Conservation (phyloP, 2,329 filamentous ascomycete species). For the Curvularia lunata region DNA sequence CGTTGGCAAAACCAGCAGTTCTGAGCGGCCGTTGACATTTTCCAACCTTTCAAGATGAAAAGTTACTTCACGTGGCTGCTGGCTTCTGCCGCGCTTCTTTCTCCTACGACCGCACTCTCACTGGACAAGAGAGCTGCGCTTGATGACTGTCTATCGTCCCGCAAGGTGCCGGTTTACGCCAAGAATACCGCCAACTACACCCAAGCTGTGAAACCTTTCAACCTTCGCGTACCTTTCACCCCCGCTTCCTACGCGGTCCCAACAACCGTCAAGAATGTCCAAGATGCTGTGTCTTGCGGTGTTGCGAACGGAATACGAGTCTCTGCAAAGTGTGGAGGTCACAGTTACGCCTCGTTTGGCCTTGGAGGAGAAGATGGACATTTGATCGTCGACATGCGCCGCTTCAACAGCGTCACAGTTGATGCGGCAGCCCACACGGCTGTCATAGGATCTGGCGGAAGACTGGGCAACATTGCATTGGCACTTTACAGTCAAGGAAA, state of each 20-base stretch:
- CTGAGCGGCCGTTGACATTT: slow-evolving; percentile 3
- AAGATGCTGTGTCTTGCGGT: slow-evolving; percentile 63
- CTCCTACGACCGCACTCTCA: slow-evolving; percentile 11
- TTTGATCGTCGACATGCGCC: slow-evolving; percentile 55
- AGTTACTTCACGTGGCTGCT: slow-evolving; percentile 5
- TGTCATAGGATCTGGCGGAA: slow-evolving; percentile 55
- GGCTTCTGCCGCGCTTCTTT: slow-evolving; percentile 16
- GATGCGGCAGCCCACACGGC: slow-evolving; percentile 51
- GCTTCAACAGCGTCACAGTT: slow-evolving; percentile 52
- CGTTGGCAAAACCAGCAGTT: not conserved
- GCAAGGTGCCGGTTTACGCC: slow-evolving; percentile 25
- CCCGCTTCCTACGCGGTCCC: slow-evolving; percentile 65
- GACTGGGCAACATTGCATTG: slow-evolving; percentile 48
- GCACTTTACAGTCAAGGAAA: slow-evolving; percentile 40
- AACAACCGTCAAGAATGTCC: slow-evolving; percentile 57
- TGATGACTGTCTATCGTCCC: slow-evolving; percentile 27
- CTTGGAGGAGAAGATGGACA: slow-evolving; percentile 57
- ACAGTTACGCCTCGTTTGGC: slow-evolving; percentile 63
- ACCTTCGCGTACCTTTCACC: slow-evolving; percentile 39
- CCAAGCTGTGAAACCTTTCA: slow-evolving; percentile 39
- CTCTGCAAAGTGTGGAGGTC: slow-evolving; percentile 66
- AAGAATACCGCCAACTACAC: slow-evolving; percentile 35
- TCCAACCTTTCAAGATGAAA: slow-evolving; percentile 7
- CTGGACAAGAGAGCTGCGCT: slow-evolving; percentile 17
- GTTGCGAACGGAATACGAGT: slow-evolving; percentile 56